Conservation (phyloP, 306 rosid species). For the Glycine latifolia region DNA sequence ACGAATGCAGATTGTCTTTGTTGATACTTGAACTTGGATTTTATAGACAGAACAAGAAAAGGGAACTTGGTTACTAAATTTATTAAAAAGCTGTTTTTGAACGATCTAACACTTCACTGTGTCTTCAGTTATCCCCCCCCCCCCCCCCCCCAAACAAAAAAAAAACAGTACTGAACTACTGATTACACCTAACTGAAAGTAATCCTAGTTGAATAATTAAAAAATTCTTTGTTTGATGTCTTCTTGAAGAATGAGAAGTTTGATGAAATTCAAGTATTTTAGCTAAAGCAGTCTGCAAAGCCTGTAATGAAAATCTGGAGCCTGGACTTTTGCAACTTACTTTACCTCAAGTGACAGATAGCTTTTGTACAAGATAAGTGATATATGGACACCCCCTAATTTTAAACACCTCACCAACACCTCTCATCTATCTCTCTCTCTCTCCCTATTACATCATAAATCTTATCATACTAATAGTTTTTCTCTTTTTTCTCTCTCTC, state of each 20-base stretch:
- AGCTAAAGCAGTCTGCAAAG: constrained; percentile 28
- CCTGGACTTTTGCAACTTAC: not conserved
- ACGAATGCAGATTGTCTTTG: not conserved
- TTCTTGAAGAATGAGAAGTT: not conserved
- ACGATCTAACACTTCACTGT: not conserved
- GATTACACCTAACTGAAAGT: constrained; percentile 7
- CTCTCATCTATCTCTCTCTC: too few species aligned
- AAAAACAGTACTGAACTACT: not conserved
- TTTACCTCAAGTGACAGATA: constrained; percentile 1
- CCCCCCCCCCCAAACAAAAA: too few species aligned
- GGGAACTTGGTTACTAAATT: not conserved
- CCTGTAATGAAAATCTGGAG: constrained; percentile 17
- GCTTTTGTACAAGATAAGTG: not conserved
- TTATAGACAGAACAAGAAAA: not conserved
- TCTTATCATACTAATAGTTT: too few species aligned
- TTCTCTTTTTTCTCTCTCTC: too few species aligned
- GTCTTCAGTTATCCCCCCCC: not conserved
- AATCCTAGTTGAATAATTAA: not conserved
- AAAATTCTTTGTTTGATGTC: not conserved
- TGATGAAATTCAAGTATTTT: constrained; percentile 23
- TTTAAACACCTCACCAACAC: too few species aligned
- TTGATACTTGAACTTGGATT: constrained; percentile 24
- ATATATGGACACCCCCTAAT: too few species aligned
- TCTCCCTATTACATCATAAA: too few species aligned
- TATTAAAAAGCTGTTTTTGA: not conserved